Evolutionary conservation across 257 asterid genomes (phyloP), one percentile per base, ranked within the genome.

Genomic region (Scutellaria galericulata): DNA sequence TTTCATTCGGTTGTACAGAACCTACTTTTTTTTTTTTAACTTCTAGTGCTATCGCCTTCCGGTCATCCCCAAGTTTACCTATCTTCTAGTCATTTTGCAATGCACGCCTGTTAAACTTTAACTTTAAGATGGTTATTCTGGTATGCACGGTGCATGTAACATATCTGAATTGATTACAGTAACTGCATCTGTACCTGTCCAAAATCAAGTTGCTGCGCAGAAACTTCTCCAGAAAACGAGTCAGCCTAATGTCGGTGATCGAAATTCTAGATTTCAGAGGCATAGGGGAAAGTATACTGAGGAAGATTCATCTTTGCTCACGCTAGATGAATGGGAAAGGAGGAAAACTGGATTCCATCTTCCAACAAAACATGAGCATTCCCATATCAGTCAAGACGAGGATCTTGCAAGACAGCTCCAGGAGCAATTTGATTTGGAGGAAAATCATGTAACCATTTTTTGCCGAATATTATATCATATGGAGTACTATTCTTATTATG

Each of bases 121-220:
- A 24, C 14, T 64, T 45, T n/a, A 61, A 37, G 75, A 24, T 61
- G 24, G 65, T 54, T 61, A 58, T 74, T 47, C 57, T 47, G 51
- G 54, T 75, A 42, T 55, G 31, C 56, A 41, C 68, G 47, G 53
- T 37, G 37, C 44, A 62, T 13, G 63, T 82, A 63, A 70, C 63
- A 48, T 66, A 27, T 56, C 72, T 73, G 77, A 61, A 27, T 73
- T 12, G 68, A 51, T 71, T 47, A 58, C 91, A 91, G 97, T 86
- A 55, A 78, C 75, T 1, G 96, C 93, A 77, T 83, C 91, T 27
- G 70, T 80, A 69, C 97, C 95, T 61, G 86, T 91, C 70, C 95
- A 91, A 83, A 91, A 91, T 78, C 97, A 91, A 88, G 91, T 74
- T 63, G 96, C 96, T 75, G 95, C 97, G 9, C 97, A 86, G 79